Evolutionary conservation across 768 basidiomycete genomes (phyloP).

Genomic region (Tulasnella sp.): DNA sequence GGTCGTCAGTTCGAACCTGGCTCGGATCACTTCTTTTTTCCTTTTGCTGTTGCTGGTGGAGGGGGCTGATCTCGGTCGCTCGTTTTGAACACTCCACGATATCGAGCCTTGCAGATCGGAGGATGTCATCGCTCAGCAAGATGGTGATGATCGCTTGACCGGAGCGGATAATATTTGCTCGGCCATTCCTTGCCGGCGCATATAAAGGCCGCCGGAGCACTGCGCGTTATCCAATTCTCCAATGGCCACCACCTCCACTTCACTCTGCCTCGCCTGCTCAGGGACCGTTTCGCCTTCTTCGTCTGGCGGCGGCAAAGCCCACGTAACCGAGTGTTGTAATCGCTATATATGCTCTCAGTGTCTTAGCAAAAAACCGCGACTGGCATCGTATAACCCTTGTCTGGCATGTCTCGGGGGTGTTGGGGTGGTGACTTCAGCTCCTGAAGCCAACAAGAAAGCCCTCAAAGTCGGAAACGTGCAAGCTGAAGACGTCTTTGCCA

Average conservation of each 20-base stretch:
- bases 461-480: constrained; percentile 38
- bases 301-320: background rate
- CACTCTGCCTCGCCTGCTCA: constrained; percentile 11
- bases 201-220: background rate
- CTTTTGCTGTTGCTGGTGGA: background rate
- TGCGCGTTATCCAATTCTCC: background rate
- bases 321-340: constrained; percentile 52
- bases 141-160: background rate
- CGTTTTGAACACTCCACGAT: background rate
- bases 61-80: background rate
- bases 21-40: constrained; percentile 3
- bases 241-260: background rate
- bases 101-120: background rate
- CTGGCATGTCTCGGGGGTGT: constrained; percentile 58
- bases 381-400: constrained; percentile 64
- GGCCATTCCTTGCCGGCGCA: background rate
- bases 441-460: constrained; percentile 23
- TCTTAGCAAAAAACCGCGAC: constrained; percentile 50
- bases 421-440: constrained; percentile 29
- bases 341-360: constrained; percentile 59
- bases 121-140: background rate
- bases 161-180: background rate
- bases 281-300: background rate
- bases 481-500: constrained; percentile 56
- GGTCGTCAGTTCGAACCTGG: constrained; percentile 19